Conservation (phyloP, 306 rosid genomes). For the Begonia masoniana region DNA sequence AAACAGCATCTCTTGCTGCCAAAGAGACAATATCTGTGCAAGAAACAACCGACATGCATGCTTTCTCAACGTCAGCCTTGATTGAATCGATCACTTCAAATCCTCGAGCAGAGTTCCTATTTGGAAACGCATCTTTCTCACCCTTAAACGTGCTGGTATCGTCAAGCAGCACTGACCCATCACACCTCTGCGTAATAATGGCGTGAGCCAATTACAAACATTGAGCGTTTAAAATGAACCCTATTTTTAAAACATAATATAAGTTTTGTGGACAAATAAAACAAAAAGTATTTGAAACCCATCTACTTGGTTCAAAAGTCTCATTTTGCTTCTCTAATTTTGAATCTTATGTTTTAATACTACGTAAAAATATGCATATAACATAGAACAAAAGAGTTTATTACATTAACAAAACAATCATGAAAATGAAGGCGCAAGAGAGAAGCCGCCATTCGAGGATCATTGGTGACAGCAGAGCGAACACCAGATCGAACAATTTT, state of each 20-base stretch:
- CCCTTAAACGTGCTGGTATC: slow-evolving; percentile 53
- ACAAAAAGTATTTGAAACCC: neutral
- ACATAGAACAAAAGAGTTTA: neutral
- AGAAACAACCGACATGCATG: slow-evolving; percentile 75
- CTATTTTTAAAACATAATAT: no score
- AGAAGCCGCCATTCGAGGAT: slow-evolving; percentile 79
- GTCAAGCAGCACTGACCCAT: slow-evolving; percentile 67
- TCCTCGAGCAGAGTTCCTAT: slow-evolving; percentile 60
- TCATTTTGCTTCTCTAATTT: no score
- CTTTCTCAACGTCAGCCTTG: slow-evolving; percentile 52
- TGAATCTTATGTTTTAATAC: no score
- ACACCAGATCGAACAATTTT: slow-evolving; percentile 43
- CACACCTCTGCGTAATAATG: slow-evolving; percentile 70
- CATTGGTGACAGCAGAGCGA: slow-evolving; percentile 54
- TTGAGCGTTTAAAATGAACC: no score
- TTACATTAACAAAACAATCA: slow-evolving; percentile 76
- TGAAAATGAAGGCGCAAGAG: slow-evolving; percentile 94
- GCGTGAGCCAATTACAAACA: no score
- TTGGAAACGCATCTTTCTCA: slow-evolving; percentile 67
- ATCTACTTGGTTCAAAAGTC: no score
- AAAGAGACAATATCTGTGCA: slow-evolving; percentile 75
- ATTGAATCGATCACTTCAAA: slow-evolving; percentile 66
- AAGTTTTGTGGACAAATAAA: neutral
- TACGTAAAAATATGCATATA: no score
- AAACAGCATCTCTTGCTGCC: slow-evolving; percentile 74